Percentiles rank a stretch among this genome's conserved stretches.
These are phyloP conservation scores for Meyerozyma carpophila DNA, from an alignment of 1,139 yeast species.

Conservation along the genomic window DNA sequence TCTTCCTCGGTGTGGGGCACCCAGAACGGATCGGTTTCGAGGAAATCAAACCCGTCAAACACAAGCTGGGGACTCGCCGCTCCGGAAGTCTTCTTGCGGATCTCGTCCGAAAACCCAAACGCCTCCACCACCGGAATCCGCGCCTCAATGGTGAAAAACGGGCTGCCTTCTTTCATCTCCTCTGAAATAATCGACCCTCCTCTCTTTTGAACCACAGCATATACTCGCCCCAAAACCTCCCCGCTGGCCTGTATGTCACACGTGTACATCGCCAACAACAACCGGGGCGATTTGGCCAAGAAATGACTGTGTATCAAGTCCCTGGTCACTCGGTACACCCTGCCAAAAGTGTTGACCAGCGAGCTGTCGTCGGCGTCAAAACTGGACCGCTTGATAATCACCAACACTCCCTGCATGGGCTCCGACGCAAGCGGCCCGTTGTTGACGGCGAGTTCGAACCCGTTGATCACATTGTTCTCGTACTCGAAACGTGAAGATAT, in stretches of 20 bases:
- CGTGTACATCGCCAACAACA: conserved; percentile 86
- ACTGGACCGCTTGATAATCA: conserved; percentile 32
- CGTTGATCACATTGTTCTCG: conserved; percentile 69
- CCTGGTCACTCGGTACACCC: conserved; percentile 68
- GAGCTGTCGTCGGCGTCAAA: conserved; percentile 18
- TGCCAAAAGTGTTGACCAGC: conserved; percentile 50
- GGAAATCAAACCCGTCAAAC: conserved; percentile 79
- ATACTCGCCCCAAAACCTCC: conserved; percentile 92
- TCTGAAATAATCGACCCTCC: conserved; percentile 83
- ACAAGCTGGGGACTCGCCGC: conserved; percentile 96
- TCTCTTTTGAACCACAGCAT: conserved; percentile 86
- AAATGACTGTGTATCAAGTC: conserved; percentile 69
- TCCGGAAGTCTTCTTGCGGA: conserved; percentile 89
- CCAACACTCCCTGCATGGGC: conserved; percentile 76
- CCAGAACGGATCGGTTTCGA: conserved; percentile 97
- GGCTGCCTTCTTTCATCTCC: conserved; percentile 97
- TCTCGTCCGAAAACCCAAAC: conserved; percentile 93
- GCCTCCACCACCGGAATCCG: conserved; percentile 92
- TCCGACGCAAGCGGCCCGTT: conserved; percentile 91
- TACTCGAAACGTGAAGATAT: conserved; percentile 33
- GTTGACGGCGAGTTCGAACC: conserved; percentile 75
- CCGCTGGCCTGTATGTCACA: conserved; percentile 95
- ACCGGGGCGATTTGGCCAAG: conserved; percentile 78
- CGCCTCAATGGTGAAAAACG: conserved; percentile 85
- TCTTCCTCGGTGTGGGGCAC: conserved; percentile 99